Evolutionary conservation across 116 monocot species (phyloP), one percentile per base, ranked within the genome.

Genomic region (Posidonia oceanica): DNA sequence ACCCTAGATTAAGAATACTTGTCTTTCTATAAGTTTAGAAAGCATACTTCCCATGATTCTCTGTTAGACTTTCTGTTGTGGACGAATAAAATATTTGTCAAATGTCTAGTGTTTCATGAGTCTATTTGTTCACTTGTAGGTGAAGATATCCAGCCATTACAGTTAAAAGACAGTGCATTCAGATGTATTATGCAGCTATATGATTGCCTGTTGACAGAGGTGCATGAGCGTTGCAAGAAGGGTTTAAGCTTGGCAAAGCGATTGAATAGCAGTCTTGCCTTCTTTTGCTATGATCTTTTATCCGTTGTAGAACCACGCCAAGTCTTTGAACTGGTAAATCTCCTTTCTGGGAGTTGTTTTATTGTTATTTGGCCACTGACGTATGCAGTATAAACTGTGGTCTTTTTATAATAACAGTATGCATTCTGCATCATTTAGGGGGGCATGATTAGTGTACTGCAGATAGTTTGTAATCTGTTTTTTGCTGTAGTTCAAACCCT

Each of bases 161-260:
- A 90, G 72, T 80, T 98, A 70, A 98, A 93, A 67, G 98, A 98
- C 74, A 93, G 86, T 72, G 93, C 93, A 21, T 98, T 98, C 69
- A 85, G 93, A 71, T 98, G 98, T 72, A 88, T 98, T 58, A 88
- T 86, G 66, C 98, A 98, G 75, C 78, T 98, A 22, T 98, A 86
- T 84, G 98, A 98, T 80, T 98, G 98, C 71, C 90, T 98, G 65
- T 64, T 98, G 64, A 90, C 98, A 21, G 98, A 98, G 81, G 98
- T 98, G 67, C 93, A 93, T 76, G 98, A 98, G 54, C 87, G 98
- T 55, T 98, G 98, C 81, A 98, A 98, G 74, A 98, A 93, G 76
- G 98, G 98, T 66, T 86, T 93, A 71, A 88, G 84, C 75, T 88
- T 98, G 59, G 98, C 98, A 71, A 98, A 98, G 36, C 87, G 81